Evolutionary conservation across 148 eudicot species (phyloP).

Genomic region (Rhododendron molle): DNA sequence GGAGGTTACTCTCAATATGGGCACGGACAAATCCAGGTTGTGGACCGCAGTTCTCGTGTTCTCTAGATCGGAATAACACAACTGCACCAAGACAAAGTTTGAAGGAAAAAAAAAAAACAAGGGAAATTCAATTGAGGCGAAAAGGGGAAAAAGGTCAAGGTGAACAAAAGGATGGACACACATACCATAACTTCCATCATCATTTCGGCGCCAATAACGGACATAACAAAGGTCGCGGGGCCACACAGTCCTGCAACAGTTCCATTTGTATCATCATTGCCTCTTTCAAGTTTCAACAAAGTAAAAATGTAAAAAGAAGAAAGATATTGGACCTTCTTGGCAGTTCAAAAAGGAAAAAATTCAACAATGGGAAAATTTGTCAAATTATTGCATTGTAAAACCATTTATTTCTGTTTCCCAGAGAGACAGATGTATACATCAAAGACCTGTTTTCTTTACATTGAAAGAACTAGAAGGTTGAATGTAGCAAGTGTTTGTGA

Average conservation of each 20-base stretch:
- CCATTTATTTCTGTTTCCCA: background rate
- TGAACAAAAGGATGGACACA: constrained; percentile 9
- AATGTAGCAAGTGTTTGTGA: background rate
- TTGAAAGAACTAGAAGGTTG: background rate
- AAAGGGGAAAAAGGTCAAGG: background rate
- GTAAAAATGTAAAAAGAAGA: background rate
- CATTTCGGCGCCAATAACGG: constrained; percentile 99
- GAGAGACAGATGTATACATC: constrained; percentile 5
- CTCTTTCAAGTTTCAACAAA: background rate
- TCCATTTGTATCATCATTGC: background rate
- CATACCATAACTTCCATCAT: constrained; percentile 97
- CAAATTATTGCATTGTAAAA: background rate
- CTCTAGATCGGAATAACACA: constrained; percentile 91
- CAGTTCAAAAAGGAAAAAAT: background rate
- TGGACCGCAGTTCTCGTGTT: constrained; percentile 89
- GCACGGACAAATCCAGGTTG: constrained; percentile 99
- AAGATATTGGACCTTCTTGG: constrained; percentile 3
- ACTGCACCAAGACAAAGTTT: constrained; percentile 48
- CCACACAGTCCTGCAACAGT: constrained; percentile 78
- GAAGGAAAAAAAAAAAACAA: background rate
- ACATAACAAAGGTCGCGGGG: constrained; percentile 99
- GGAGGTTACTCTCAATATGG: constrained; percentile 80
- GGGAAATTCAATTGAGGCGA: constrained; percentile 6
- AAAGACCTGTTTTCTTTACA: background rate
- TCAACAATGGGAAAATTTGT: background rate